Percentiles rank a stretch among this genome's conserved stretches.
These are phyloP conservation scores for Athelia sp. DNA, from an alignment of 1,284 basidiomycete genomes.

Conservation along the genomic window DNA sequence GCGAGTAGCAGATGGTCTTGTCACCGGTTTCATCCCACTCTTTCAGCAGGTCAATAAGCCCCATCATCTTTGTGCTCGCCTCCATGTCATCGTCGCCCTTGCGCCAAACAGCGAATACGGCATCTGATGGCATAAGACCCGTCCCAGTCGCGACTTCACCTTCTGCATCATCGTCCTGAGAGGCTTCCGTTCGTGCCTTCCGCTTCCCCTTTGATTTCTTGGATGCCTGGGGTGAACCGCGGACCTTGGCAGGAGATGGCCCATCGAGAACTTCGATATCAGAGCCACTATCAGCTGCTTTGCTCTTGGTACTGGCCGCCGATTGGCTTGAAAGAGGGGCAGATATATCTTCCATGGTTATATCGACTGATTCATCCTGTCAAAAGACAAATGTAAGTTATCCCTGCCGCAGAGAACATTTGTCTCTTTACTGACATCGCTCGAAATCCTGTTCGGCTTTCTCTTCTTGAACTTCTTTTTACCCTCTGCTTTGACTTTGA, in stretches of 20 bases:
- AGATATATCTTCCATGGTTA: conserved; percentile 21
- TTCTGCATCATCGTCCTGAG: conserved; percentile 9
- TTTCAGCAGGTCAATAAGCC: conserved; percentile 45
- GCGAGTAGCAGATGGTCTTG: conserved; percentile 67
- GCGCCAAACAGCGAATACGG: conserved; percentile 44
- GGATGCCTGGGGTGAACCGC: neutral
- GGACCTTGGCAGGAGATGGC: conserved; percentile 7
- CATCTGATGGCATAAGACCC: conserved; percentile 28
- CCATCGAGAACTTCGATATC: conserved; percentile 1
- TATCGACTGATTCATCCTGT: conserved; percentile 18
- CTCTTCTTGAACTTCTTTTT: neutral
- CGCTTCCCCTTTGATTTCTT: conserved; percentile 16
- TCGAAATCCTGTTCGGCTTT: neutral
- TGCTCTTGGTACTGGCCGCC: neutral
- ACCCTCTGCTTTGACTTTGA: too few relatives aligned
- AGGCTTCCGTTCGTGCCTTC: conserved; percentile 1
- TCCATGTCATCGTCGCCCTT: conserved; percentile 55
- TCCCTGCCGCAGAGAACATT: neutral
- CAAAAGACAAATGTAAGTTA: neutral
- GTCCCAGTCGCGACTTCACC: conserved; percentile 14
- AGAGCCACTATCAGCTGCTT: neutral
- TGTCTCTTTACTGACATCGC: conserved; percentile 11
- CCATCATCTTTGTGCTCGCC: conserved; percentile 66
- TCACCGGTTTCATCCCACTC: conserved; percentile 59
- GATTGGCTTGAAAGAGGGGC: conserved; percentile 9